Conservation (phyloP, 2,329 filamentous ascomycete genomes). For the Colletotrichum sp. region DNA sequence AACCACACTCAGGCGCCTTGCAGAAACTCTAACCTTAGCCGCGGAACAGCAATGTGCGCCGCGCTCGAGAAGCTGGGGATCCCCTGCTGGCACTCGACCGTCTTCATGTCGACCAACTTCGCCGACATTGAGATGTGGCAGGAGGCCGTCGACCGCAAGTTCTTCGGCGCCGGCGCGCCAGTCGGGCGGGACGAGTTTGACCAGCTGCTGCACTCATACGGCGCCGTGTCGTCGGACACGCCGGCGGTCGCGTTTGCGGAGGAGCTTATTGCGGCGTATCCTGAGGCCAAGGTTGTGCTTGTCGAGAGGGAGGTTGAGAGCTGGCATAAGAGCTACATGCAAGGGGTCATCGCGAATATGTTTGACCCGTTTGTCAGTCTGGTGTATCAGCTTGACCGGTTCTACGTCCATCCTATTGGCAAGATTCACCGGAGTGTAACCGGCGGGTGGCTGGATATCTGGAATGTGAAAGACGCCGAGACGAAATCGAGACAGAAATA, state of each 20-base stretch:
- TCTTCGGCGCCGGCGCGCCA: constrained; percentile 2
- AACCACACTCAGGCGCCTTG: neutral
- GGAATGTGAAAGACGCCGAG: neutral
- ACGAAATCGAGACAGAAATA: neutral
- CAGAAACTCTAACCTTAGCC: neutral
- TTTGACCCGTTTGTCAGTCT: neutral
- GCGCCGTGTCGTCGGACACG: constrained; percentile 42
- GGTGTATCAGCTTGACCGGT: neutral
- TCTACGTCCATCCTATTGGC: constrained; percentile 7
- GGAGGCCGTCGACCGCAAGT: constrained; percentile 25
- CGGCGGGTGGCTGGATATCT: constrained; percentile 3
- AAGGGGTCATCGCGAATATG: neutral
- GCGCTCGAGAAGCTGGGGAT: constrained; percentile 23
- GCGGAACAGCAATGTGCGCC: constrained; percentile 16
- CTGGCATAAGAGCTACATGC: constrained; percentile 29
- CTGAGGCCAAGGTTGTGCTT: constrained; percentile 46
- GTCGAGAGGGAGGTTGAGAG: constrained; percentile 31
- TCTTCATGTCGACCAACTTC: constrained; percentile 24
- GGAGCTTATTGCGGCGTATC: constrained; percentile 46
- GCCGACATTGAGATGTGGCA: constrained; percentile 27
- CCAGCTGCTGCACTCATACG: constrained; percentile 24
- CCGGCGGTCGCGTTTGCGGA: constrained; percentile 39
- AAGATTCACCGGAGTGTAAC: neutral
- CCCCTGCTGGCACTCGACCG: constrained; percentile 23
- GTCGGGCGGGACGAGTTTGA: constrained; percentile 23